Conservation (phyloP, 225 moss, liverwort and hornwort genomes). For the Neckera pumila region DNA sequence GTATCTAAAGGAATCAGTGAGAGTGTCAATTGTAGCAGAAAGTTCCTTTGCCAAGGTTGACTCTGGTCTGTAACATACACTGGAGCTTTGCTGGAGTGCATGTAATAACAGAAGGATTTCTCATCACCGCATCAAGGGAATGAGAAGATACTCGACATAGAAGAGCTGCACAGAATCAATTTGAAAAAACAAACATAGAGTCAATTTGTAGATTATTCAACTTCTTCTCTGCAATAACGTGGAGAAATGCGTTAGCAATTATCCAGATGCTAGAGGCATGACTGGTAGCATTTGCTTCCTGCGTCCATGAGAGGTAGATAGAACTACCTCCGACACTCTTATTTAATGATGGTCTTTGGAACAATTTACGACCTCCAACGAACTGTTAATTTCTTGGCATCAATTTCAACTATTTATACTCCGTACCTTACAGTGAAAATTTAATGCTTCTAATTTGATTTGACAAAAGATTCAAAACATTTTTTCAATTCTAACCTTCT, state of each 20-base stretch:
- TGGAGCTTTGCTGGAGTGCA: background rate
- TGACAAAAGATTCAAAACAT: background rate
- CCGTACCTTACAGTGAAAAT: background rate
- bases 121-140: conserved; percentile 63
- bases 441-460: background rate
- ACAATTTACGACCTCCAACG: background rate
- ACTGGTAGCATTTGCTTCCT: background rate
- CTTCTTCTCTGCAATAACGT: background rate
- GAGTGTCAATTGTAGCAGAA: background rate
- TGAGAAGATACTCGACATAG: conserved; percentile 76
- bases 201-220: background rate
- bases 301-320: background rate
- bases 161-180: conserved; percentile 44
- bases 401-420: background rate
- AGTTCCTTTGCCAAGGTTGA: conserved; percentile 1
- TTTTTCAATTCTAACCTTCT: background rate
- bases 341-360: background rate
- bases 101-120: background rate
- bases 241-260: background rate
- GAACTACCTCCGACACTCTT: background rate
- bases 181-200: background rate
- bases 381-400: background rate
- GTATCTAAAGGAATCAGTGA: background rate
- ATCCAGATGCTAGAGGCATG: background rate
- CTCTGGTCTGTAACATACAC: background rate